These are phyloP conservation scores for Phytopythium delawarense DNA, from an alignment of 352 stramenopile species.

Conservation along the genomic window DNA sequence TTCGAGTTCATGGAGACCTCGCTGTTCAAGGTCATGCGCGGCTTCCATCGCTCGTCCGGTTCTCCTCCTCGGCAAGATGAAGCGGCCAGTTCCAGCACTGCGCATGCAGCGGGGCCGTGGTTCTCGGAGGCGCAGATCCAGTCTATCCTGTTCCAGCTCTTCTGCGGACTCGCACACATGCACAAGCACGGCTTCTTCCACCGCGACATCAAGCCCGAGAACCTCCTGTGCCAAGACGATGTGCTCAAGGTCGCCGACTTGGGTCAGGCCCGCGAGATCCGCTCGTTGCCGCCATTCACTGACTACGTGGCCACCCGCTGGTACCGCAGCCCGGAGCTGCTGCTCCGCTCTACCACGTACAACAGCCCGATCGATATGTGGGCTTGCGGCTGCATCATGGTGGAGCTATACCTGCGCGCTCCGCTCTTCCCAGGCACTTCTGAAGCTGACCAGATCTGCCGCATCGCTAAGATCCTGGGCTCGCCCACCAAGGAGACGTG, in stretches of 20 bases:
- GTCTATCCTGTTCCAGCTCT: conserved; percentile 78
- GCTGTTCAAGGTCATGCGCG: conserved; percentile 69
- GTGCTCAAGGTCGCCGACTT: conserved; percentile 76
- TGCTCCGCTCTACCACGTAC: conserved; percentile 63
- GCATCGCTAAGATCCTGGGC: conserved; percentile 92
- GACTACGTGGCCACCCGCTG: conserved; percentile 78
- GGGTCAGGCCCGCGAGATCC: conserved; percentile 70
- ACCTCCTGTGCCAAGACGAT: conserved; percentile 56
- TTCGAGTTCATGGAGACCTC: conserved; percentile 88
- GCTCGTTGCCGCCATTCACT: conserved; percentile 58
- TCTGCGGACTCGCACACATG: conserved; percentile 70
- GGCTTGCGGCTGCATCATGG: conserved; percentile 79
- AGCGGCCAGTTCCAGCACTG: conserved; percentile 9
- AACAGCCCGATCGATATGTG: conserved; percentile 82
- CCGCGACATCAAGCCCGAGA: conserved; percentile 81
- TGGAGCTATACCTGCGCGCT: conserved; percentile 69
- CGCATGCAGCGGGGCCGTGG: conserved; percentile 19
- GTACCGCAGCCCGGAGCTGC: conserved; percentile 73
- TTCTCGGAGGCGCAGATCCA: conserved; percentile 64
- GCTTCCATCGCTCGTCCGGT: conserved; percentile 13
- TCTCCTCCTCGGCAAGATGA: conserved; percentile 18
- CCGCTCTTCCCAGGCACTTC: conserved; percentile 79
- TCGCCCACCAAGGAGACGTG: conserved; percentile 87
- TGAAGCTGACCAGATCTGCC: conserved; percentile 96
- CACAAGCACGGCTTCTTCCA: conserved; percentile 85